Evolutionary conservation across 129 eudicot genomes (phyloP), one percentile per base, ranked within the genome.

Genomic region (Centaurea solstitialis): DNA sequence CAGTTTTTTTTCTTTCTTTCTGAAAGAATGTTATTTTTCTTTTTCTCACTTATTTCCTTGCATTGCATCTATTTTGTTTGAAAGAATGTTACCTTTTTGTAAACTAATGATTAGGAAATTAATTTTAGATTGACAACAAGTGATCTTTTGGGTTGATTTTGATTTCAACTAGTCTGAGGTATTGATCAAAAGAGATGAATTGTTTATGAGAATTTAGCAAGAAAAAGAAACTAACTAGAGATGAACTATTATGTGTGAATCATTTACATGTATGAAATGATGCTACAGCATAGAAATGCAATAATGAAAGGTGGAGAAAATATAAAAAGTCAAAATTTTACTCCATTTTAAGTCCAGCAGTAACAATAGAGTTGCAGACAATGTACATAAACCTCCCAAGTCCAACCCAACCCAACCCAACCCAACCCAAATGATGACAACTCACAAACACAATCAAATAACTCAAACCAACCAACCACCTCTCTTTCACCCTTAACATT

Each of bases 261-360:
- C 37, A 0, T 33, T 33, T 26, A 26, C 30, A 26, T 40, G 9
- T 9, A 40, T 3, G 53, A 45, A 5, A 13, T 50, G 18, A 50
- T 3, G 4, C 61, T 13, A 13, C 0, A 50, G 1, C 13, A 50
- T 6, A 50, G 64, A 53, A 50, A 53, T 4, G 17, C 20, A 47
- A 53, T 53, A 17, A 41, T 41, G 64, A 53, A 53, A 6, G 64
- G 64, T 53, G 64, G 64, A 18, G 68, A 18, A 61, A 21, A 18
- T 62, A 21, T 21, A 9, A 62, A 20, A 43, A 79, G 79, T 20
- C 84, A 81, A 81, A 81, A 81, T 30, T 81, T 81, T 74, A 81
- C 74, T 66, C 68, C 40, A 80, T 37, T 80, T 59, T 37, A 64
- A 80, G 74, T 81, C 71, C 79, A 80, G 41, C 43, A 80, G 59